These are phyloP conservation scores for Cyclotella cryptica DNA, from an alignment of 108 stramenopile genomes.

Conservation along the genomic window DNA sequence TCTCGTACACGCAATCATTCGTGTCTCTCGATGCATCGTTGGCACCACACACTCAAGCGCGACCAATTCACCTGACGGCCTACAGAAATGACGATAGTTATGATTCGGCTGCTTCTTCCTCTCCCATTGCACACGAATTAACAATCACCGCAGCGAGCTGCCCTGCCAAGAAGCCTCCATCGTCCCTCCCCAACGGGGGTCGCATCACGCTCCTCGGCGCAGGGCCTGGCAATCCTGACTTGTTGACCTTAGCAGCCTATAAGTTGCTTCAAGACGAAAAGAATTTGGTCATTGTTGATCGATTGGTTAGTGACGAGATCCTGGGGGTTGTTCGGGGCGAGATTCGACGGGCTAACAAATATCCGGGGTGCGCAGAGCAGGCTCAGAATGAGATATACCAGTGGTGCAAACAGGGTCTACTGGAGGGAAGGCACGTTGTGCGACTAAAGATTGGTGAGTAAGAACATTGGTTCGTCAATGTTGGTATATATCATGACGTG, in stretches of 20 bases:
- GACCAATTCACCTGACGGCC: slow-evolving; percentile 7
- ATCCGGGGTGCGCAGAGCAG: slow-evolving; percentile 93
- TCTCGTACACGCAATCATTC: background rate
- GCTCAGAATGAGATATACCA: slow-evolving; percentile 96
- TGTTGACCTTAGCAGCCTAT: slow-evolving; percentile 92
- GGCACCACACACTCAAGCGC: background rate
- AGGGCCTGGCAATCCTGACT: slow-evolving; percentile 94
- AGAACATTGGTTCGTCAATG: background rate
- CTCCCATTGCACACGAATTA: background rate
- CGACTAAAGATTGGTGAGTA: slow-evolving; percentile 91
- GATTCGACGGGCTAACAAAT: slow-evolving; percentile 87
- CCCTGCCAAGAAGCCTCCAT: slow-evolving; percentile 6
- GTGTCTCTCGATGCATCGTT: background rate
- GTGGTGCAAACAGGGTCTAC: slow-evolving; percentile 87
- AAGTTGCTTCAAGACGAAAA: slow-evolving; percentile 65
- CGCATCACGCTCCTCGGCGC: slow-evolving; percentile 87
- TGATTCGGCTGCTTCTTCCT: background rate
- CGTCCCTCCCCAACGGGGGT: slow-evolving; percentile 64
- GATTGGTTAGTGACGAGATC: slow-evolving; percentile 92
- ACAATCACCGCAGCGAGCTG: background rate
- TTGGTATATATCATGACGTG: background rate
- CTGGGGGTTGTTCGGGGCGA: slow-evolving; percentile 74
- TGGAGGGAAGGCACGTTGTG: slow-evolving; percentile 87
- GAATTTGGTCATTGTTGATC: slow-evolving; percentile 91
- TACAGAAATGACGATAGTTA: slow-evolving; percentile 5